Percentiles rank a stretch among this genome's conserved stretches.
These are phyloP conservation scores for Cryptococcus sp. DNA, from an alignment of 1,284 basidiomycete genomes.

Conservation along the genomic window DNA sequence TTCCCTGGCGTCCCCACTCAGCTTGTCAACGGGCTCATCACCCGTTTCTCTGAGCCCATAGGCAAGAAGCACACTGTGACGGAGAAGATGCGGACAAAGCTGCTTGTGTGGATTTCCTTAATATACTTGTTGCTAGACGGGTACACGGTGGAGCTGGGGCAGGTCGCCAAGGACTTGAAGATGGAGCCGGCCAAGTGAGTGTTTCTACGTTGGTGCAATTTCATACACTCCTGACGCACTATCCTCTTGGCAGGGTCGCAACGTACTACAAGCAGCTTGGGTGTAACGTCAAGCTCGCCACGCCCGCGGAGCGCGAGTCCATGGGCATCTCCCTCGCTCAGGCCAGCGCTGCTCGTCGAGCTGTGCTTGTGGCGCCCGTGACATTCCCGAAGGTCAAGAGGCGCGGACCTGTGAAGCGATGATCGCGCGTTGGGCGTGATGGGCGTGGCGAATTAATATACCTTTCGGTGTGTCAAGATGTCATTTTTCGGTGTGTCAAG, in stretches of 20 bases:
- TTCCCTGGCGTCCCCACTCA: slow-evolving; percentile 60
- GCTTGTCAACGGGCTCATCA: slow-evolving; percentile 69
- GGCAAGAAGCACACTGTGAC: slow-evolving; percentile 63
- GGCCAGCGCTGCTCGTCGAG: slow-evolving; percentile 62
- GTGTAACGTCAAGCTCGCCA: slow-evolving; percentile 64
- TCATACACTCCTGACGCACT: background rate
- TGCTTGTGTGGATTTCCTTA: slow-evolving; percentile 73
- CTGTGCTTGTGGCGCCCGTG: slow-evolving; percentile 68
- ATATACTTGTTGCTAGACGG: slow-evolving; percentile 73
- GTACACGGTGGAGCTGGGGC: slow-evolving; percentile 64
- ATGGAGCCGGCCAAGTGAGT: slow-evolving; percentile 63
- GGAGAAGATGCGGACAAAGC: slow-evolving; percentile 62
- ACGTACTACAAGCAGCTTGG: slow-evolving; percentile 55
- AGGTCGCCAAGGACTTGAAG: slow-evolving; percentile 68
- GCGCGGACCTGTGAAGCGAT: slow-evolving; percentile 46
- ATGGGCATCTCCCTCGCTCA: slow-evolving; percentile 60
- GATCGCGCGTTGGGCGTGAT: background rate
- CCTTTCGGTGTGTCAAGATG: too few relatives aligned
- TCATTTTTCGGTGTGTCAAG: too few relatives aligned
- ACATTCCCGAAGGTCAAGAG: slow-evolving; percentile 65
- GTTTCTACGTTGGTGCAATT: background rate
- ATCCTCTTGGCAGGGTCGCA: slow-evolving; percentile 30
- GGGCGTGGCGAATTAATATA: background rate
- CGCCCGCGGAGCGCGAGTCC: slow-evolving; percentile 61
- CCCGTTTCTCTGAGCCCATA: slow-evolving; percentile 71